Conservation (phyloP, 2,329 filamentous ascomycete genomes). For the Truncatella angustata region DNA sequence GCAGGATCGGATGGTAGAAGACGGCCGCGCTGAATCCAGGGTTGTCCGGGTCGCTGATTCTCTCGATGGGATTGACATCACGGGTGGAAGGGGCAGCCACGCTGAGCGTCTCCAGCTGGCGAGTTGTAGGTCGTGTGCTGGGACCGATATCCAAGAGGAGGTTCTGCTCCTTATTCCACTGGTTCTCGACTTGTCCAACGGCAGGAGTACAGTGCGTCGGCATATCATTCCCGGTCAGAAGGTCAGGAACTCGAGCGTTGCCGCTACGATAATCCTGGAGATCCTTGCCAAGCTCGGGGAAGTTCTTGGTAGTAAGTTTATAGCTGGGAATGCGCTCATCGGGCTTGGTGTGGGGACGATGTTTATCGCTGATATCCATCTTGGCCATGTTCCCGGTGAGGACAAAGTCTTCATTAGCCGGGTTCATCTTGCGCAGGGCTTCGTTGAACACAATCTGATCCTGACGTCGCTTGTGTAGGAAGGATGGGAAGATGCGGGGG, state of each 20-base stretch:
- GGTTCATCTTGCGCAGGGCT: slow-evolving; percentile 8
- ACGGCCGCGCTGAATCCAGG: slow-evolving; percentile 43
- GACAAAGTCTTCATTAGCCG: neutral
- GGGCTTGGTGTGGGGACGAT: neutral
- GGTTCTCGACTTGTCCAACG: slow-evolving; percentile 9
- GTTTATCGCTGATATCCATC: neutral
- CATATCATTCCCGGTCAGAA: slow-evolving; percentile 15
- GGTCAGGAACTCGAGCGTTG: slow-evolving; percentile 16
- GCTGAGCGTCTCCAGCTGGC: neutral
- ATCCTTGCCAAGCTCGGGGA: slow-evolving; percentile 6
- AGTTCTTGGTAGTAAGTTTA: neutral
- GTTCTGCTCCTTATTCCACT: slow-evolving; percentile 16
- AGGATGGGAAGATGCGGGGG: slow-evolving; percentile 26
- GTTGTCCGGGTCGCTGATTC: slow-evolving; percentile 42
- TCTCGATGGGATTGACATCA: slow-evolving; percentile 11
- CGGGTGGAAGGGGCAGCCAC: slow-evolving; percentile 10
- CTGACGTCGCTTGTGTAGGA: slow-evolving; percentile 33
- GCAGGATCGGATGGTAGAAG: slow-evolving; percentile 42
- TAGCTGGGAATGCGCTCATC: slow-evolving; percentile 3
- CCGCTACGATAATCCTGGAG: slow-evolving; percentile 19
- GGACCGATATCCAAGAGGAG: slow-evolving; percentile 24
- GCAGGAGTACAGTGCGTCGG: slow-evolving; percentile 5
- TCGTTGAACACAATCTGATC: slow-evolving; percentile 33
- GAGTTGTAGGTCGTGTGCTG: slow-evolving; percentile 15
- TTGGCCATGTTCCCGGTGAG: slow-evolving; percentile 4